phyloP scores from a whole-genome alignment of 768 basidiomycete genomes.

The Auricularia sp. region DNA sequence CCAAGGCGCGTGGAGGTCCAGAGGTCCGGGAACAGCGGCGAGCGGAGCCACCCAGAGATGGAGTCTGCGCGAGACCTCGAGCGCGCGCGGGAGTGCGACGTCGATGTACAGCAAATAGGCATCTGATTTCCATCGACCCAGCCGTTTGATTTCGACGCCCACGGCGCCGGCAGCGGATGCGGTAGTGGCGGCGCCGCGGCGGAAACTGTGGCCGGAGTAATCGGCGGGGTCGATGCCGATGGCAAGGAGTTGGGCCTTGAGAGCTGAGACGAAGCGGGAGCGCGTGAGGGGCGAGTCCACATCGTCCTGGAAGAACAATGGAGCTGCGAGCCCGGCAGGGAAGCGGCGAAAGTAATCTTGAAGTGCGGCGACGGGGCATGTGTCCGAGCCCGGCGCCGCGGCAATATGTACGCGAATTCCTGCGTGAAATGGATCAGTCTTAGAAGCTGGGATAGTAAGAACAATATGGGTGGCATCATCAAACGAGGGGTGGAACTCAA shows the following conservation, averaged over 20 bases:
- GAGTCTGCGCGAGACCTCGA: neutral
- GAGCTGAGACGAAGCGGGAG: neutral
- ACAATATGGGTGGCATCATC: conserved; percentile 11
- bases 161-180: conserved; percentile 21
- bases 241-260: neutral
- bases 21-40: neutral
- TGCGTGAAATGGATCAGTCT: conserved; percentile 28
- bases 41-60: neutral
- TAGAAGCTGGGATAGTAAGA: conserved; percentile 25
- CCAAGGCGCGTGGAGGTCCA: neutral
- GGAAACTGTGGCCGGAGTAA: conserved; percentile 12
- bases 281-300: conserved; percentile 6
- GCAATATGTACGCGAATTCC: conserved; percentile 19
- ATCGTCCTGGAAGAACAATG: conserved; percentile 7
- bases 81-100: neutral
- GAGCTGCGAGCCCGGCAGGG: neutral
- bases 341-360: conserved; percentile 6
- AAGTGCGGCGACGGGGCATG: conserved; percentile 10
- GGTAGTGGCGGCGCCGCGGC: conserved; percentile 15
- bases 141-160: conserved; percentile 28
- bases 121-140: conserved; percentile 29
- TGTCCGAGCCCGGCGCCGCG: conserved; percentile 7
- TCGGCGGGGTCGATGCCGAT: conserved; percentile 8
- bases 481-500: conserved; percentile 21
- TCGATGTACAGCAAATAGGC: conserved; percentile 32